Evolutionary conservation across 139 green algal genomes (phyloP), one percentile per base, ranked within the genome.

Genomic region (Medakamo hakoo): DNA sequence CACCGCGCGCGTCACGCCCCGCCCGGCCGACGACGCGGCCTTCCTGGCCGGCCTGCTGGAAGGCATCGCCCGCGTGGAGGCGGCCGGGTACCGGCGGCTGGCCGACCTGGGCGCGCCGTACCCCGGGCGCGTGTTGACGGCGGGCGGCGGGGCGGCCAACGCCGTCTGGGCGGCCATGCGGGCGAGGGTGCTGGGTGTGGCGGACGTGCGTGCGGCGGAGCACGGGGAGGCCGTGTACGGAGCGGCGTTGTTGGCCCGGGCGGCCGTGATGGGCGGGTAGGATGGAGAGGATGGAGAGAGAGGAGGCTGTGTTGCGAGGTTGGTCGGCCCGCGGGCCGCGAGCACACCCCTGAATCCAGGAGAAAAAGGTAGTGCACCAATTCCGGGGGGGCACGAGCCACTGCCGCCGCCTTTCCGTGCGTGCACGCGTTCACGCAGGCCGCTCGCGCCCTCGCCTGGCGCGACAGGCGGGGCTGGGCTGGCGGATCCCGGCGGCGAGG

Each of bases 11-110:
- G 49, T 95, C 58, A 32, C 67, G 30, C 90, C 88, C 0, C 68
- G 82, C 21, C 88, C 87, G 1, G 70, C 66, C 1, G 72, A 83
- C 30, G 84, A 91, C 63, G 82, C 71, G 0, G 1, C 76, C 4
- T 93, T 92, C 62, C 63, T 95, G 28, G 83, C 91, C 59, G 88
- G 83, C 18, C 73, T 98, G 21, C 64, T 96, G 4, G 86, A 94
- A 68, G 69, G 78, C 27, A 91, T 96, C 9, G 78, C 91, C 0
- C 61, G 66, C 49, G 84, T 95, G 2, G 91, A 98, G 76, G 76
- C 68, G 4, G 31, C 71, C 1, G 80, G 76, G 1, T 96, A 93
- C 70, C 0, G 25, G 0, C 64, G 80, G 40, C 73, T 95, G 55
- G 58, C 40, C 2, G 29, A 79, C 23, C 60, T 94, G 57, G 89